phyloP scores from a whole-genome alignment of 345 rosid genomes.

The Arabidopsis suecica region DNA sequence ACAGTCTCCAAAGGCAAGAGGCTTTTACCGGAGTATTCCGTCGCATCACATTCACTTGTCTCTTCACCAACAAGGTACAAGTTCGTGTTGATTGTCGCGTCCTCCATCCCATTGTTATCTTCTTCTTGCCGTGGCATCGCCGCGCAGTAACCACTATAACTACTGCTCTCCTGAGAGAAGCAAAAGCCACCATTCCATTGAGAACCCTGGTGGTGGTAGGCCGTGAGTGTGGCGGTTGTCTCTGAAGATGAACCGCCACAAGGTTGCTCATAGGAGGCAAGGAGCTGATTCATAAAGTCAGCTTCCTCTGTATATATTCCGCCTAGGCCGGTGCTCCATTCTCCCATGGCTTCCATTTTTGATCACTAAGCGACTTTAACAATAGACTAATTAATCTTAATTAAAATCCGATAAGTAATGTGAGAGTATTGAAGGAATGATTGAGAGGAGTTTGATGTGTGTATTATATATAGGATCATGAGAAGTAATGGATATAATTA shows the following conservation, averaged over 20 bases:
- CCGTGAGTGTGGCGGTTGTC: constrained; percentile 26
- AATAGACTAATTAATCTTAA: neutral
- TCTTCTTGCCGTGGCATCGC: constrained; percentile 41
- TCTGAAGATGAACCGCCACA: constrained; percentile 33
- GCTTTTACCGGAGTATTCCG: constrained; percentile 40
- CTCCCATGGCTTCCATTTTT: constrained; percentile 60
- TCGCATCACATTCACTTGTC: constrained; percentile 44
- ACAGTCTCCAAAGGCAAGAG: constrained; percentile 24
- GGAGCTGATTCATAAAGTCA: constrained; percentile 74
- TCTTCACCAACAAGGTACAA: constrained; percentile 56
- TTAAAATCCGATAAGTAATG: neutral
- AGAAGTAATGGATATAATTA: constrained; percentile 37
- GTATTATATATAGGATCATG: constrained; percentile 42
- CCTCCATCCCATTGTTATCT: constrained; percentile 46
- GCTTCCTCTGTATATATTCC: constrained; percentile 69
- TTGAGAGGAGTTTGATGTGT: constrained; percentile 26
- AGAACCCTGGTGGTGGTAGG: constrained; percentile 31
- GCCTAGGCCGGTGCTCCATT: constrained; percentile 58
- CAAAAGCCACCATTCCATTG: constrained; percentile 27
- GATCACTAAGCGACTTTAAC: neutral
- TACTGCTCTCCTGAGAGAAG: constrained; percentile 52
- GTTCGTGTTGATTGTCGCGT: constrained; percentile 46
- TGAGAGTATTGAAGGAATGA: constrained; percentile 24
- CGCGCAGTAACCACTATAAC: constrained; percentile 24
- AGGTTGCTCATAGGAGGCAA: constrained; percentile 46